These are phyloP conservation scores for Phytophthora ohioensis DNA, from an alignment of 352 stramenopile species.

Conservation along the genomic window DNA sequence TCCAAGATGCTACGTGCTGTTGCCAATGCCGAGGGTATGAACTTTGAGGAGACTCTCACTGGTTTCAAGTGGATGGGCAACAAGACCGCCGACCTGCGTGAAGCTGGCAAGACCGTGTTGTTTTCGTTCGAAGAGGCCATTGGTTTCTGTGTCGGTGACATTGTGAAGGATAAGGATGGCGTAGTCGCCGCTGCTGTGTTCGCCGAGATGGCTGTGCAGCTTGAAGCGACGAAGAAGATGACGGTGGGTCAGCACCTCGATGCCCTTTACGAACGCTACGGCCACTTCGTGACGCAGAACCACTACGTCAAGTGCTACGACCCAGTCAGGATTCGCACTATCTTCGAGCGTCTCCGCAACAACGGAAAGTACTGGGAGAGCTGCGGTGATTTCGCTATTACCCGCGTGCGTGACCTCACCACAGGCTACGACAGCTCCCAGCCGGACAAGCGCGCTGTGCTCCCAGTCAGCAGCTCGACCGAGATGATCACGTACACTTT, in stretches of 20 bases:
- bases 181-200: conserved; percentile 94
- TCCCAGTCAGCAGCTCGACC: conserved; percentile 93
- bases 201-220: conserved; percentile 88
- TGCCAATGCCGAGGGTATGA: conserved; percentile 92
- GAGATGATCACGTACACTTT: conserved; percentile 99
- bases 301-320: conserved; percentile 98
- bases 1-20: conserved; percentile 97
- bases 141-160: conserved; percentile 96
- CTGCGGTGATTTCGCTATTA: conserved; percentile 88
- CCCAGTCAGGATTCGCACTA: conserved; percentile 78
- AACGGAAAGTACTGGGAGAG: conserved; percentile 85
- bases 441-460: conserved; percentile 86
- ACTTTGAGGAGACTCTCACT: conserved; percentile 98
- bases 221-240: conserved; percentile 54
- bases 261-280: conserved; percentile 94
- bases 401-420: conserved; percentile 88
- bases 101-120: conserved; percentile 92
- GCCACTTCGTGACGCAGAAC: conserved; percentile 98
- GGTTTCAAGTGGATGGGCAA: conserved; percentile 99
- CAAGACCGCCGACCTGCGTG: conserved; percentile 78
- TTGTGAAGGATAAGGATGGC: conserved; percentile 99
- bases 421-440: conserved; percentile 90
- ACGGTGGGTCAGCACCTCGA: conserved; percentile 85
- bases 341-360: conserved; percentile 94
- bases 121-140: conserved; percentile 99